phyloP scores from a whole-genome alignment of 2,329 filamentous ascomycete genomes.

The Claviceps maximensis region DNA sequence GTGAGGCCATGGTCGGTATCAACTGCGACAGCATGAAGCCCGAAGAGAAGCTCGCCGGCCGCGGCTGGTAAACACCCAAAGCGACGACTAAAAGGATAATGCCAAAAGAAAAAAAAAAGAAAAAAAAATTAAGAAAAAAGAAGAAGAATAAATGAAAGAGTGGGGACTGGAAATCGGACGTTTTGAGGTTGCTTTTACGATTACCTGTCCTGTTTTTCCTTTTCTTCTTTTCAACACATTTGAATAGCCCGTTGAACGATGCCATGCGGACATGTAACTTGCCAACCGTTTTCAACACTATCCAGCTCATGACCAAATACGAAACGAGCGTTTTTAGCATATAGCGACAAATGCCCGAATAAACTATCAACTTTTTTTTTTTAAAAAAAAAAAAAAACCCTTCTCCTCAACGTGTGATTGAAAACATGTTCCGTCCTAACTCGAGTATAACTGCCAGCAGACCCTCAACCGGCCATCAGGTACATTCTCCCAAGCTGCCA shows the following conservation, averaged over 20 bases:
- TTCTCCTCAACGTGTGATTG: no score
- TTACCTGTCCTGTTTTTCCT: not conserved
- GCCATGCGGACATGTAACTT: not conserved
- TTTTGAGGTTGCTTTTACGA: not conserved
- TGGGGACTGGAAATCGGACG: not conserved
- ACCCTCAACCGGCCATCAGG: no score
- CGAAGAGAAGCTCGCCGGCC: constrained; percentile 67
- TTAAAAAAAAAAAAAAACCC: no score
- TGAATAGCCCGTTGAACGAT: constrained; percentile 3
- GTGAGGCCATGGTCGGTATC: constrained; percentile 97
- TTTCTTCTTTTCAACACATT: constrained; percentile 1
- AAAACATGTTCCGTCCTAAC: no score
- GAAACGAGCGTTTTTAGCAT: not conserved
- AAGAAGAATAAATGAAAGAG: not conserved
- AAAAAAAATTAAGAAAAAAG: not conserved
- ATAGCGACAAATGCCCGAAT: not conserved
- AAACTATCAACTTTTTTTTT: not conserved
- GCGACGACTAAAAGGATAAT: no score
- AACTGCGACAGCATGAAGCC: constrained; percentile 69
- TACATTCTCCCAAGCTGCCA: no score
- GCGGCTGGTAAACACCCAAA: constrained; percentile 82
- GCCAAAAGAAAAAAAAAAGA: not conserved
- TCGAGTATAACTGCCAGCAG: no score
- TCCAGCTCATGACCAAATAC: not conserved
- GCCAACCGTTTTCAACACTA: not conserved